These are phyloP conservation scores for Triangularia verruculosa DNA, from an alignment of 2,329 filamentous ascomycete species.

Conservation along the genomic window DNA sequence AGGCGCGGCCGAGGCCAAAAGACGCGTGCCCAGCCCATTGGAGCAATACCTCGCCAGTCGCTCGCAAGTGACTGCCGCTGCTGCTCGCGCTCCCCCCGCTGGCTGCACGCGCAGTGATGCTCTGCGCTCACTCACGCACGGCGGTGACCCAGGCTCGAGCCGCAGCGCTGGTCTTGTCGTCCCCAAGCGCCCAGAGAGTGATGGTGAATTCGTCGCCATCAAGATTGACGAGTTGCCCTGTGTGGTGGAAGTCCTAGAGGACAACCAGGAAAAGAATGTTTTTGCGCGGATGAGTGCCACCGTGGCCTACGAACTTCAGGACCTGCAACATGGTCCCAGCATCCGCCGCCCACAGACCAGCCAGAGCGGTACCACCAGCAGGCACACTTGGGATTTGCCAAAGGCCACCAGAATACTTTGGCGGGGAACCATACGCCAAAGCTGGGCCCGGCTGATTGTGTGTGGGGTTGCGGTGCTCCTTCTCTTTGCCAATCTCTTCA, in stretches of 20 bases:
- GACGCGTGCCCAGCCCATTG: neutral
- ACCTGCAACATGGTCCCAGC: conserved; percentile 20
- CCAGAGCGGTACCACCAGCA: conserved; percentile 36
- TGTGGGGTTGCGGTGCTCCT: conserved; percentile 13
- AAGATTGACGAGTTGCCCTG: neutral
- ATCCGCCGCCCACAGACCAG: conserved; percentile 26
- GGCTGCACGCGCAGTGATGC: neutral
- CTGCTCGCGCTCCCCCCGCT: neutral
- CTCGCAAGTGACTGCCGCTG: neutral
- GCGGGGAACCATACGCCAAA: conserved; percentile 12
- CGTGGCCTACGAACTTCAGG: no score
- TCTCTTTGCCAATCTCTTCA: conserved; percentile 13
- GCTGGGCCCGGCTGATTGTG: conserved; percentile 9
- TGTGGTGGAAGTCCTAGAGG: no score
- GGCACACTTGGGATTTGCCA: neutral
- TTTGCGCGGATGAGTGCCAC: no score
- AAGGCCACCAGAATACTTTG: conserved; percentile 13
- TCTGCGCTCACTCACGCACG: neutral
- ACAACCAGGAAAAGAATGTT: no score
- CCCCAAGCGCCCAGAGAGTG: no score
- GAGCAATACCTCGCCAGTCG: neutral
- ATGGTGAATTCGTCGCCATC: neutral
- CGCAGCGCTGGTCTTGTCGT: no score
- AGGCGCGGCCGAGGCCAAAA: neutral
- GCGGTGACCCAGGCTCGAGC: neutral